Evolutionary conservation across 768 basidiomycete genomes (phyloP).

Genomic region (Hygrophoropsis aurantiaca): DNA sequence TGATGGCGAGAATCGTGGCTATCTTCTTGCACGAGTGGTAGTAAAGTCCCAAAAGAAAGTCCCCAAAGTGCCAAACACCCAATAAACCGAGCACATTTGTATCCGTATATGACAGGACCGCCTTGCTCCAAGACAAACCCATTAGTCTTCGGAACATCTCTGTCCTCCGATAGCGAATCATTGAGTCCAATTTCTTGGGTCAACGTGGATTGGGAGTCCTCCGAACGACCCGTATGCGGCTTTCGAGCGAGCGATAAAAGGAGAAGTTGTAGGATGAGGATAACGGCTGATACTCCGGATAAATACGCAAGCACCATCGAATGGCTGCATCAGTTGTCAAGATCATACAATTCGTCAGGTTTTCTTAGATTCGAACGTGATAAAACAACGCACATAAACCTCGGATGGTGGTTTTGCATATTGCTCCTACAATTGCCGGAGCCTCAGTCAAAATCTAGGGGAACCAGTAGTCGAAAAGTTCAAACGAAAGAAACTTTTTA

Average conservation of each 20-base stretch:
- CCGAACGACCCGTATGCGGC: not conserved
- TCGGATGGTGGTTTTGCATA: no score
- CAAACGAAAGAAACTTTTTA: no score
- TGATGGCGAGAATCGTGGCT: not conserved
- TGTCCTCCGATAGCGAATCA: slow-evolving; percentile 7
- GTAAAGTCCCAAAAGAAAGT: slow-evolving; percentile 11
- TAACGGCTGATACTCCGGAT: slow-evolving; percentile 5
- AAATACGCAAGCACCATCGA: slow-evolving; percentile 11
- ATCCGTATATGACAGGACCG: slow-evolving; percentile 19
- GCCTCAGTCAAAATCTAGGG: no score
- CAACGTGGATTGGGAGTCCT: slow-evolving; percentile 1
- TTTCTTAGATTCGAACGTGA: no score
- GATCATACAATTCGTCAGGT: no score
- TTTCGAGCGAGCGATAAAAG: slow-evolving; percentile 9
- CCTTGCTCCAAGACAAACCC: slow-evolving; percentile 22
- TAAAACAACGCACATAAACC: no score
- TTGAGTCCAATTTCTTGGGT: slow-evolving; percentile 7
- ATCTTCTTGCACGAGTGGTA: slow-evolving; percentile 5
- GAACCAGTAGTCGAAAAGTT: no score
- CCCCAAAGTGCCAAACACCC: slow-evolving; percentile 20
- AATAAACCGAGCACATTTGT: slow-evolving; percentile 18
- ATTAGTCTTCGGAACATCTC: slow-evolving; percentile 26
- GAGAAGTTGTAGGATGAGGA: slow-evolving; percentile 5
- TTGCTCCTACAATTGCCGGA: no score
- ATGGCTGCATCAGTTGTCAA: slow-evolving; percentile 6